phyloP scores from a whole-genome alignment of 345 rosid species.

The Moringa oleifera region DNA sequence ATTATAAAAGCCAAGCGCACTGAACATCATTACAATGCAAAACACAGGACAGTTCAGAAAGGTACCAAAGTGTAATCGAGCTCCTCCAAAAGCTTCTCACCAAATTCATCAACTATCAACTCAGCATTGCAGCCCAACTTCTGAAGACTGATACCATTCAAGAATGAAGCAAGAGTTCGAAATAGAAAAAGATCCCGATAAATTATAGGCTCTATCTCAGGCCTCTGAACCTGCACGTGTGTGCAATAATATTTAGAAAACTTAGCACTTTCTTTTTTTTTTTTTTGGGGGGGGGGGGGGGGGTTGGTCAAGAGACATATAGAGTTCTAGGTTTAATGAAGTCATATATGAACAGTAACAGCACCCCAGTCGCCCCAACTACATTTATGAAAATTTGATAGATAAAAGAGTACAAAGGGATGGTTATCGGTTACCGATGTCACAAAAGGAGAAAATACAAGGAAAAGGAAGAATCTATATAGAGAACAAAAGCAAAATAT shows the following conservation, averaged over 20 bases:
- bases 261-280: too few relatives aligned
- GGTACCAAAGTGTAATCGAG: slow-evolving; percentile 94
- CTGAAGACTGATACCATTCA: slow-evolving; percentile 82
- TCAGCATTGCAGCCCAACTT: slow-evolving; percentile 96
- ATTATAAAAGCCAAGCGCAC: not conserved
- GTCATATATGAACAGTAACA: too few relatives aligned
- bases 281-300: too few relatives aligned
- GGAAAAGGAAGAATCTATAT: too few relatives aligned
- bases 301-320: not conserved
- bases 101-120: slow-evolving; percentile 95
- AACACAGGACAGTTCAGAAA: slow-evolving; percentile 15
- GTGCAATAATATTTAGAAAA: slow-evolving; percentile 8
- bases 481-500: too few relatives aligned
- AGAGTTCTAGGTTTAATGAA: not conserved
- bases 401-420: too few relatives aligned
- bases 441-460: too few relatives aligned
- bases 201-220: slow-evolving; percentile 85
- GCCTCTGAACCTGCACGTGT: slow-evolving; percentile 79
- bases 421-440: too few relatives aligned
- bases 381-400: too few relatives aligned
- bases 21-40: slow-evolving; percentile 6
- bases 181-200: slow-evolving; percentile 94
- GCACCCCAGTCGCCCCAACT: too few relatives aligned
- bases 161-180: slow-evolving; percentile 89
- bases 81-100: slow-evolving; percentile 97